Evolutionary conservation across 2,329 filamentous ascomycete species (phyloP), one percentile per base, ranked within the genome.

Genomic region (Calcarisporium arbuscula): DNA sequence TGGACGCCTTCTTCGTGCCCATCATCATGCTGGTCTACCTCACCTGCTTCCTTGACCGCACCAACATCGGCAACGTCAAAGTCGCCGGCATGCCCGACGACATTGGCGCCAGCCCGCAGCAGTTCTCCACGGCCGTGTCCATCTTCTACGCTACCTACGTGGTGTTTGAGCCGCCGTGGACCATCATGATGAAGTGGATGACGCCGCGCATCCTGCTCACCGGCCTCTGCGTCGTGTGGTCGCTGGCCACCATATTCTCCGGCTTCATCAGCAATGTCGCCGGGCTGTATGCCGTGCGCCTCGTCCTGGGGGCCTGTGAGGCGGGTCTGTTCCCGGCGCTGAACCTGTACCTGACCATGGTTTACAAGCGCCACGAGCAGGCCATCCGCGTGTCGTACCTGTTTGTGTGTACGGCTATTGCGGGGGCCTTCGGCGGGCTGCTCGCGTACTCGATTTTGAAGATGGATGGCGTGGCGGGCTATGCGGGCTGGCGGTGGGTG

Each of bases 21-120:
- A 64, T 75, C 35, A 68, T 77, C 38, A 74, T 72, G 63, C 51
- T 73, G 30, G 61, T 75, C 5, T 78, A 74, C 41, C 47, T 78
- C 15, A 61, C 64, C 5, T 72, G 66, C 40, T 74, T 72, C 45
- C 56, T 76, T 26, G 74, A 79, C 50, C 62, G 74, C 35, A 60
- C 61, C 15, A 73, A 72, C 43, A 73, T 75, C 51, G 56, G 50
- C 39, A 59, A 53, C 32, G 52, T 56, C 12, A 49, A 56, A 7
- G 52, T 57, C 4, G 52, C 52, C 18, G 57, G 55, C 16, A 52
- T 61, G 40, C 51, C 51, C 12, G 43, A 56, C 14, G 55, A 56
- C 30, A 46, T 60, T n/a, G 45, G 50, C 11, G 49, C 57, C 25
- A 47, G 46, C 7, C 42, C 52, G 10, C 45, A 52, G 27, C 42